phyloP scores from a whole-genome alignment of 2,329 filamentous ascomycete species.

The Rhytidhysteron rufulum region DNA sequence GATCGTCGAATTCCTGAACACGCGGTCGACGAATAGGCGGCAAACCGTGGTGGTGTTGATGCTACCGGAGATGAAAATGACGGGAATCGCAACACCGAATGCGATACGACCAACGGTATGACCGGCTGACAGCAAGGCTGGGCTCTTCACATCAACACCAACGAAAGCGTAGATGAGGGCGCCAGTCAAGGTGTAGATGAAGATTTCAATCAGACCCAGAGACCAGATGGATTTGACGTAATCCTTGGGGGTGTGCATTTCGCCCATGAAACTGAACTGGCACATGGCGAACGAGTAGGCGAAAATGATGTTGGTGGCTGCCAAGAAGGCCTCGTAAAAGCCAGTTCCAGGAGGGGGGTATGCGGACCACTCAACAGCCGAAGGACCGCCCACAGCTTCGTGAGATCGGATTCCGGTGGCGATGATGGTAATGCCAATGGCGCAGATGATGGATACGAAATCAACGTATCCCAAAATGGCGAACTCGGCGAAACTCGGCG shows the following conservation, averaged over 20 bases:
- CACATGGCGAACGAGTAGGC: constrained; percentile 66
- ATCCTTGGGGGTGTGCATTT: constrained; percentile 57
- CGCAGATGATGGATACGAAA: too few relatives aligned
- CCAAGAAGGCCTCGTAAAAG: constrained; percentile 7
- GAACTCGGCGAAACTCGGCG: too few relatives aligned
- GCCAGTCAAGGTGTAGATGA: constrained; percentile 59
- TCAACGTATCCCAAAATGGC: too few relatives aligned
- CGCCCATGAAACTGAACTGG: constrained; percentile 60
- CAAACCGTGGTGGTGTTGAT: constrained; percentile 65
- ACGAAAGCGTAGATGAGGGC: constrained; percentile 66
- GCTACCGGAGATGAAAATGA: constrained; percentile 68
- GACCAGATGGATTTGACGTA: too few relatives aligned
- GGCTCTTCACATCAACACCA: constrained; percentile 58
- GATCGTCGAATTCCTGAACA: constrained; percentile 56
- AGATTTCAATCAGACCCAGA: constrained; percentile 57
- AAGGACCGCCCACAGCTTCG: background rate
- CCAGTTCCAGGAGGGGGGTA: background rate
- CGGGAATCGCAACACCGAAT: constrained; percentile 66
- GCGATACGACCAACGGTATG: constrained; percentile 58
- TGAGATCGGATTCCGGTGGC: background rate
- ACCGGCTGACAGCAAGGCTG: constrained; percentile 62
- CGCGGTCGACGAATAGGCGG: constrained; percentile 63
- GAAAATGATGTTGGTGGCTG: constrained; percentile 62
- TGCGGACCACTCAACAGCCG: constrained; percentile 32
- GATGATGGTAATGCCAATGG: too few relatives aligned